Evolutionary conservation across 176 grass and related monocot species (phyloP).

Genomic region (Triticum urartu): DNA sequence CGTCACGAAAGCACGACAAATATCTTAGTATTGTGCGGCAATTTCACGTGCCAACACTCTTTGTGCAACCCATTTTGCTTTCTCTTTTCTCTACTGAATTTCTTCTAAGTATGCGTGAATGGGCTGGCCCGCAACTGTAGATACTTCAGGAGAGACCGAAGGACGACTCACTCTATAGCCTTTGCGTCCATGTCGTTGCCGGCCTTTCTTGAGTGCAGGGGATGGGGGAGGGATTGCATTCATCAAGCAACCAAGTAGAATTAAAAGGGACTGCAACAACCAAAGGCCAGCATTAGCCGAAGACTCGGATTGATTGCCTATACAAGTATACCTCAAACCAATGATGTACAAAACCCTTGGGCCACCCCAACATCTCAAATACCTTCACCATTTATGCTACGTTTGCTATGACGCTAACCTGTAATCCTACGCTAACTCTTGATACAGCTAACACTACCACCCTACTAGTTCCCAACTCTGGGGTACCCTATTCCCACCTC

Average conservation of each 20-base stretch:
- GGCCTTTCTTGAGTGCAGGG: too few relatives aligned
- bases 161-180: too few relatives aligned
- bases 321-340: slow-evolving; percentile 79
- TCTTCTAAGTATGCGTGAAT: too few relatives aligned
- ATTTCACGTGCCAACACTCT: too few relatives aligned
- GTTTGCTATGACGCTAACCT: slow-evolving; percentile 51
- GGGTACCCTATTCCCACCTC: neutral
- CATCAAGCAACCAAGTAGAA: neutral
- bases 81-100: too few relatives aligned
- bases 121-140: too few relatives aligned
- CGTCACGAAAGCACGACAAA: too few relatives aligned
- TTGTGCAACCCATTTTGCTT: too few relatives aligned
- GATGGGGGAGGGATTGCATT: too few relatives aligned
- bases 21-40: too few relatives aligned
- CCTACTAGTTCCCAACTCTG: slow-evolving; percentile 25
- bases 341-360: slow-evolving; percentile 83
- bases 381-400: slow-evolving; percentile 61
- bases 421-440: slow-evolving; percentile 52
- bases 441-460: slow-evolving; percentile 37
- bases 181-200: too few relatives aligned
- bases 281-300: neutral
- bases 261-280: neutral
- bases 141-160: too few relatives aligned
- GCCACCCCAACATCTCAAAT: slow-evolving; percentile 27
- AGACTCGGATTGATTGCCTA: slow-evolving; percentile 68